Conservation (phyloP, 208 protist genomes). For the Acanthamoeba sp. region DNA sequence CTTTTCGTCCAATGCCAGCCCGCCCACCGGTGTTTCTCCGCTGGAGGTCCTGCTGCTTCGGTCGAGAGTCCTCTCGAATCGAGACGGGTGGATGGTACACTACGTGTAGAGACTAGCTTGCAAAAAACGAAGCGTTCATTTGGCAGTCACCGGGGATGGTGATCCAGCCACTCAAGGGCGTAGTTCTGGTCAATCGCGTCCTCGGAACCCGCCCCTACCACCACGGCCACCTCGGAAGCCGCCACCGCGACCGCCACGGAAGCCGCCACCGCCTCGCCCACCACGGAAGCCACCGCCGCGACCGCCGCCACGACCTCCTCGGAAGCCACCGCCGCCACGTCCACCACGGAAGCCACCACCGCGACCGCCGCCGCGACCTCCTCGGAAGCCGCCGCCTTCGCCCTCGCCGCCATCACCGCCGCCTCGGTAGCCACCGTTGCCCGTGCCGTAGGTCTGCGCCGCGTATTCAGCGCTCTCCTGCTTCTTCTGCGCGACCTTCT, state of each 20-base stretch:
- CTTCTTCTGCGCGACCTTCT: constrained; percentile 17
- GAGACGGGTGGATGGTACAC: too few relatives aligned
- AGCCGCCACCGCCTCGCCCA: not conserved
- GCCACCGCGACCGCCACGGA: not conserved
- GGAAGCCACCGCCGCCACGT: not conserved
- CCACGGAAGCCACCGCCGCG: not conserved
- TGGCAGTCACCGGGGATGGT: not conserved
- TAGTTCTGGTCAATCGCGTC: not conserved
- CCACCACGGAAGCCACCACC: not conserved
- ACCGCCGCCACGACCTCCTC: not conserved
- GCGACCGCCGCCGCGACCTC: not conserved
- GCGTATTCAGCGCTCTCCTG: constrained; percentile 9
- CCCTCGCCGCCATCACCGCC: not conserved
- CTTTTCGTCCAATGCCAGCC: too few relatives aligned
- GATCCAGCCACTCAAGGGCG: too few relatives aligned
- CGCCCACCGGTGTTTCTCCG: too few relatives aligned
- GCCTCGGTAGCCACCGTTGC: not conserved
- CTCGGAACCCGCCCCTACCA: not conserved
- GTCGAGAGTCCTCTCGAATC: too few relatives aligned
- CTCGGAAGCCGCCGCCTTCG: not conserved
- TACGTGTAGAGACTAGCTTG: too few relatives aligned
- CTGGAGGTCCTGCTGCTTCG: too few relatives aligned
- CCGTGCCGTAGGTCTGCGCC: not conserved
- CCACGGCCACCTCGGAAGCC: not conserved
- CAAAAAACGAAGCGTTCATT: too few relatives aligned